phyloP scores from a whole-genome alignment of 306 rosid species.

The Vigna reflexopilosa region DNA sequence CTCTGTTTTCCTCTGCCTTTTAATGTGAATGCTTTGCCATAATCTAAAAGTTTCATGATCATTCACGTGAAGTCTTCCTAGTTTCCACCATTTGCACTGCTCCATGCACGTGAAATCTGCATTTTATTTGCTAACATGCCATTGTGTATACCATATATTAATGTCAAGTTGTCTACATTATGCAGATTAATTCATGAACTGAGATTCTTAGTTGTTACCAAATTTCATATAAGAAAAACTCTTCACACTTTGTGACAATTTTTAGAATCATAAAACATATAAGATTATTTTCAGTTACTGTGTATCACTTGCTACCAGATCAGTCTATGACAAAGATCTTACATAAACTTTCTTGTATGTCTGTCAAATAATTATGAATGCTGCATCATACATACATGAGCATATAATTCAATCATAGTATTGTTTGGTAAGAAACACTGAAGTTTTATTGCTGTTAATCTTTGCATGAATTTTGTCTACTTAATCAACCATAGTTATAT shows the following conservation, averaged over 20 bases:
- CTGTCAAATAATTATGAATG: background rate
- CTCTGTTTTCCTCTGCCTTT: slow-evolving; percentile 44
- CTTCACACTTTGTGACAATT: background rate
- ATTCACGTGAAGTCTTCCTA: slow-evolving; percentile 43
- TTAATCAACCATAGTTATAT: background rate
- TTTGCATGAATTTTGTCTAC: slow-evolving; percentile 2
- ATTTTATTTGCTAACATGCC: background rate
- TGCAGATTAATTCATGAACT: slow-evolving; percentile 7
- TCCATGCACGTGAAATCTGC: slow-evolving; percentile 25
- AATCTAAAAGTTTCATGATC: slow-evolving; percentile 18
- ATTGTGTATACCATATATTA: background rate
- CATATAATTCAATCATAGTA: slow-evolving; percentile 16
- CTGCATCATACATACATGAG: background rate
- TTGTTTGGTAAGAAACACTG: background rate
- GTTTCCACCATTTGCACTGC: slow-evolving; percentile 5
- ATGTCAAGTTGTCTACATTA: background rate
- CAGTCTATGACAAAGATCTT: too few relatives aligned
- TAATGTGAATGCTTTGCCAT: slow-evolving; percentile 5
- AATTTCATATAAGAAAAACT: background rate
- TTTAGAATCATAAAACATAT: background rate
- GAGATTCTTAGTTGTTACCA: slow-evolving; percentile 1
- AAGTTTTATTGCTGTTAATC: background rate
- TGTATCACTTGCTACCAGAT: background rate
- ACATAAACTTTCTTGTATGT: too few relatives aligned
- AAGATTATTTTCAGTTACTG: slow-evolving; percentile 6